Evolutionary conservation across 106 monocot genomes (phyloP), one percentile per base, ranked within the genome.

Genomic region (Amphibolis antarctica): DNA sequence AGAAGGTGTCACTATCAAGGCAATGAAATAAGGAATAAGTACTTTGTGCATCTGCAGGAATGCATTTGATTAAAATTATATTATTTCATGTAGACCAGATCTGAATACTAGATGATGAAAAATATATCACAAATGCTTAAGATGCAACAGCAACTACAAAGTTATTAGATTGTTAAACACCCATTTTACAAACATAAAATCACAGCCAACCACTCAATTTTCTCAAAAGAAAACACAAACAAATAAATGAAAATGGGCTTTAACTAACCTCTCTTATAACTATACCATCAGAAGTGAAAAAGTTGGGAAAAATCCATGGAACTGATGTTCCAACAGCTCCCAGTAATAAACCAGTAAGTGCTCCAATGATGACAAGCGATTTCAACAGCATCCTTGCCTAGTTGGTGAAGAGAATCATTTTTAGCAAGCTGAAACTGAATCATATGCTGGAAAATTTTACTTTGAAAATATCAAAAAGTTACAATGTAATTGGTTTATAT

Each of bases 351-450:
- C 92, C 92, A 72, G 53, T 78, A 28, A 93, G 80, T 51, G 85
- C 92, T 71, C 92, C 92, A 66, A 93, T 88, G 13, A 85, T 65
- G 25, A 93, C 71, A 60, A 93, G 88, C 17, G 92, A 93, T 59
- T 83, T 82, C 71, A 93, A 66, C 44, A 93, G 56, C 70, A 76
- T 74, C 28, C 92, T 63, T 74, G 92, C 92, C 92, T 93, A 62
- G 52, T 50, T 66, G 52, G 31, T 20, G 21, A 53, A 53, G 19
- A 24, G 23, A 51, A 51, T 20, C 19, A 22, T 11, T 53, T 51
- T 53, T 53, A 53, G 36, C 36, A 36, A 4, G 36, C 7, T 36
- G 36, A 36, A 36, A 36, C 36, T 36, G 36, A 36, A 36, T 36
- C 36, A 7, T 36, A 36, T 36, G 36, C 36, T 36, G 7, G 36